phyloP scores from a whole-genome alignment of 2,329 filamentous ascomycete species.

The Nigrospora sphaerica region DNA sequence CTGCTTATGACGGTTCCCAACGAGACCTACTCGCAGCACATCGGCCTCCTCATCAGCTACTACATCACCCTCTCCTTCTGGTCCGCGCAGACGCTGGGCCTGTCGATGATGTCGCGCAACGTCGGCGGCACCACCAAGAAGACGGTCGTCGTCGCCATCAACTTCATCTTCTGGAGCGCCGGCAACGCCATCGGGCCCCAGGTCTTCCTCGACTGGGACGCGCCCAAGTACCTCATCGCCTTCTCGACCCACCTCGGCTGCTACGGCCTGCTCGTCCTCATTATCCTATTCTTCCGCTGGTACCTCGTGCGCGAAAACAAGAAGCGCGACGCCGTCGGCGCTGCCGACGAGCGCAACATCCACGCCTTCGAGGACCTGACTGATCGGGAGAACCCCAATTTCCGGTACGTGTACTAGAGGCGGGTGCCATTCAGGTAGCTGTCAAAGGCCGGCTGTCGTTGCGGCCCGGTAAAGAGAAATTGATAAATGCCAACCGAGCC shows the following conservation, averaged over 20 bases:
- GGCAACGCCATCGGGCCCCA: slow-evolving; percentile 41
- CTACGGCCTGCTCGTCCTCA: slow-evolving; percentile 52
- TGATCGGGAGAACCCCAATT: slow-evolving; percentile 26
- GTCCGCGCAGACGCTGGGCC: slow-evolving; percentile 60
- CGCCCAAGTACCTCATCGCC: slow-evolving; percentile 61
- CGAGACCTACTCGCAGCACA: slow-evolving; percentile 47
- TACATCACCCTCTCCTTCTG: slow-evolving; percentile 75
- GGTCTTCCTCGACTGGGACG: slow-evolving; percentile 54
- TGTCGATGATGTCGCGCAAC: slow-evolving; percentile 64
- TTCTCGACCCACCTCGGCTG: slow-evolving; percentile 65
- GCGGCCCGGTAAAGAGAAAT: too few relatives aligned
- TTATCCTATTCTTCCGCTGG: slow-evolving; percentile 51
- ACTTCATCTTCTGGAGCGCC: slow-evolving; percentile 59
- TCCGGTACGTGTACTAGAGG: slow-evolving; percentile 23
- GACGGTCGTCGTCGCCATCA: slow-evolving; percentile 57
- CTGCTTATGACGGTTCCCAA: slow-evolving; percentile 64
- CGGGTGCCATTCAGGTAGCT: too few relatives aligned
- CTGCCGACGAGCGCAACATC: slow-evolving; percentile 15
- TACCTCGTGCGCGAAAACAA: slow-evolving; percentile 51
- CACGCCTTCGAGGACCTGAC: slow-evolving; percentile 28
- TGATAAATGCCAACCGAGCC: too few relatives aligned
- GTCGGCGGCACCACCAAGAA: slow-evolving; percentile 71
- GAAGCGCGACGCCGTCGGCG: slow-evolving; percentile 19
- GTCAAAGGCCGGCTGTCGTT: too few relatives aligned
- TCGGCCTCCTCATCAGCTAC: slow-evolving; percentile 65